These are phyloP conservation scores for Exophiala calicioides DNA, from an alignment of 2,329 filamentous ascomycete species.

Conservation along the genomic window DNA sequence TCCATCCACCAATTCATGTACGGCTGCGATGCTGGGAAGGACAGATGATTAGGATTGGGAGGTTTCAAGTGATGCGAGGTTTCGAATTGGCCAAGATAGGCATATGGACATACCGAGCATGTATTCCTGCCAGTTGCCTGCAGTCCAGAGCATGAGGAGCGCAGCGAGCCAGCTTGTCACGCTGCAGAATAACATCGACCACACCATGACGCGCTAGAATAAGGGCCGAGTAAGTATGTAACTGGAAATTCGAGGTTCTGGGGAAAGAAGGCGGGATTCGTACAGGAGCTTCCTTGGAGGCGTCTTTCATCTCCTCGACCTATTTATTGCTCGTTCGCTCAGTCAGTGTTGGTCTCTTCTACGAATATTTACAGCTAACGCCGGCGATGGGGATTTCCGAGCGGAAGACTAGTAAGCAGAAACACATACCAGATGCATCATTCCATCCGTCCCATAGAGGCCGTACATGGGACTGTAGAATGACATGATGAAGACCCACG, in stretches of 20 bases:
- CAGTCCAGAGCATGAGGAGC: conserved; percentile 24
- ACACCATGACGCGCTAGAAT: conserved; percentile 23
- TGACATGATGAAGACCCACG: conserved; percentile 62
- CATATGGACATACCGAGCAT: conserved; percentile 18
- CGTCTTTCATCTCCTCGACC: conserved; percentile 51
- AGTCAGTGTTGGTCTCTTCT: too few relatives aligned
- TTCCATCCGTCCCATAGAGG: conserved; percentile 64
- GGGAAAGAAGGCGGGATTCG: conserved; percentile 32
- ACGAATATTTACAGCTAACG: too few relatives aligned
- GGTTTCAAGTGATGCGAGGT: too few relatives aligned
- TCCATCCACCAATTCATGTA: conserved; percentile 36
- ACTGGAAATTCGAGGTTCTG: conserved; percentile 49
- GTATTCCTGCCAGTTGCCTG: conserved; percentile 23
- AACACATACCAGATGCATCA: conserved; percentile 60
- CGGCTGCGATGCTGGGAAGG: conserved; percentile 50
- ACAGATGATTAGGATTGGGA: not conserved
- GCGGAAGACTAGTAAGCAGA: not conserved
- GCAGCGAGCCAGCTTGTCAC: conserved; percentile 24
- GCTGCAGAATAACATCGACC: conserved; percentile 26
- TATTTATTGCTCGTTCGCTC: conserved; percentile 1
- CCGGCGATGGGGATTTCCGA: too few relatives aligned
- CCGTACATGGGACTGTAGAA: conserved; percentile 68
- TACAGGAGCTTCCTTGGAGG: conserved; percentile 41
- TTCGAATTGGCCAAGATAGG: not conserved
- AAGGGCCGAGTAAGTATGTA: too few relatives aligned